Percentiles rank a stretch among this genome's conserved stretches.
Evolutionary conservation across 768 basidiomycete genomes (phyloP).

Genomic region (Mrakia blollopis): DNA sequence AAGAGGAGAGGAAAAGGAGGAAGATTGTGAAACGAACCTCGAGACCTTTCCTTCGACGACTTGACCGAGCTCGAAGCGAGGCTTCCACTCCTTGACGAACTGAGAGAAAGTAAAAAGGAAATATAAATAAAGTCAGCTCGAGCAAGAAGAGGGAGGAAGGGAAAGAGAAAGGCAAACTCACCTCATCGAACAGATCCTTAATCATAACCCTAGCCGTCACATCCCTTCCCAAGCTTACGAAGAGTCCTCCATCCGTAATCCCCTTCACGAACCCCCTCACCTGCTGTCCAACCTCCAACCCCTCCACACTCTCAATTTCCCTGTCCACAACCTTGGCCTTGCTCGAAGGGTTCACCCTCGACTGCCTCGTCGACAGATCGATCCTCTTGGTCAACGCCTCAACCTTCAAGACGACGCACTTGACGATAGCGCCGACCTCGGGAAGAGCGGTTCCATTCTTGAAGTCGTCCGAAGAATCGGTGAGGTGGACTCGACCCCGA

Average conservation of each 20-base stretch:
- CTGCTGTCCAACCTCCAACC: slow-evolving; percentile 66
- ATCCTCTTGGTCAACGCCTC: slow-evolving; percentile 64
- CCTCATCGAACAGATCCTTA: slow-evolving; percentile 84
- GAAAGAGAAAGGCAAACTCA: slow-evolving; percentile 37
- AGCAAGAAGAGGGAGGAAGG: slow-evolving; percentile 14
- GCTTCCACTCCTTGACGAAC: slow-evolving; percentile 96
- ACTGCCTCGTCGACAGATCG: slow-evolving; percentile 72
- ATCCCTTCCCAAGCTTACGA: slow-evolving; percentile 75
- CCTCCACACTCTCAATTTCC: slow-evolving; percentile 59
- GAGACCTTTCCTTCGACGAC: slow-evolving; percentile 80
- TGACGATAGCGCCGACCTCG: slow-evolving; percentile 60
- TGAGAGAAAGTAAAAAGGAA: slow-evolving; percentile 43
- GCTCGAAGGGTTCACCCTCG: slow-evolving; percentile 55
- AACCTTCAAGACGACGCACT: slow-evolving; percentile 64
- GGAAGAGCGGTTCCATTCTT: slow-evolving; percentile 56
- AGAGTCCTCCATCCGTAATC: slow-evolving; percentile 78
- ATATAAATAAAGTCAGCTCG: not conserved
- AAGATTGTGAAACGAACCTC: slow-evolving; percentile 51
- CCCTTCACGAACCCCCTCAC: slow-evolving; percentile 86
- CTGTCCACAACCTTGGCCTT: slow-evolving; percentile 56
- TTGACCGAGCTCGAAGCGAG: slow-evolving; percentile 69
- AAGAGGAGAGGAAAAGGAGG: not conserved
- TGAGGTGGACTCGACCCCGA: slow-evolving; percentile 71
- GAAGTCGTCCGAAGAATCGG: slow-evolving; percentile 76
- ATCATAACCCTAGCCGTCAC: slow-evolving; percentile 91